These are phyloP conservation scores for Claviceps africana DNA, from an alignment of 2,329 filamentous ascomycete genomes.

Conservation along the genomic window DNA sequence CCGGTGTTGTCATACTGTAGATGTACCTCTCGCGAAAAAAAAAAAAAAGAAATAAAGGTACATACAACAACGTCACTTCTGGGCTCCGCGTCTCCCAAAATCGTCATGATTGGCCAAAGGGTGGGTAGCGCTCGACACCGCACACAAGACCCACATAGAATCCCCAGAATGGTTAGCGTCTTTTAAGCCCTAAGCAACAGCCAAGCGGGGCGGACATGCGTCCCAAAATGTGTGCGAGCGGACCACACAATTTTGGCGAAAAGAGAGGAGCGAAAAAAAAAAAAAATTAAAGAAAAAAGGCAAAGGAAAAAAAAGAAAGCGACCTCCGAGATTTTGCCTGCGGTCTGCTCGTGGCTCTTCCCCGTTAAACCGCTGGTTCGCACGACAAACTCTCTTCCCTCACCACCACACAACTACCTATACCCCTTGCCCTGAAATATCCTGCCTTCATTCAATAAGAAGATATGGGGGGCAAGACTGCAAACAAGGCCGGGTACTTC, in stretches of 20 bases:
- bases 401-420: slow-evolving; percentile 12
- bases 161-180: slow-evolving; percentile 14
- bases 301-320: too few species aligned
- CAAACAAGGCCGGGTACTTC: slow-evolving; percentile 94
- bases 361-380: background rate
- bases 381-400: slow-evolving; percentile 7
- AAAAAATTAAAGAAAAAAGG: slow-evolving; percentile 9
- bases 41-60: background rate
- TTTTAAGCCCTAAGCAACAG: slow-evolving; percentile 24
- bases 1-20: background rate
- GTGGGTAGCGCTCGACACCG: background rate
- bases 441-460: slow-evolving; percentile 86
- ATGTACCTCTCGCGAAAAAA: background rate
- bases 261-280: slow-evolving; percentile 5
- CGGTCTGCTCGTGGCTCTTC: background rate
- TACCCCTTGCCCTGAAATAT: slow-evolving; percentile 77
- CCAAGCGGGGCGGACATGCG: background rate
- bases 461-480: slow-evolving; percentile 97
- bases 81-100: background rate
- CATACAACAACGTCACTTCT: background rate
- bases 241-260: slow-evolving; percentile 18
- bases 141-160: background rate
- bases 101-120: background rate
- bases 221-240: background rate
- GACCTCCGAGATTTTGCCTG: slow-evolving; percentile 5